Evolutionary conservation across 2,329 filamentous ascomycete genomes (phyloP).

Genomic region (Aspergillus sergii): DNA sequence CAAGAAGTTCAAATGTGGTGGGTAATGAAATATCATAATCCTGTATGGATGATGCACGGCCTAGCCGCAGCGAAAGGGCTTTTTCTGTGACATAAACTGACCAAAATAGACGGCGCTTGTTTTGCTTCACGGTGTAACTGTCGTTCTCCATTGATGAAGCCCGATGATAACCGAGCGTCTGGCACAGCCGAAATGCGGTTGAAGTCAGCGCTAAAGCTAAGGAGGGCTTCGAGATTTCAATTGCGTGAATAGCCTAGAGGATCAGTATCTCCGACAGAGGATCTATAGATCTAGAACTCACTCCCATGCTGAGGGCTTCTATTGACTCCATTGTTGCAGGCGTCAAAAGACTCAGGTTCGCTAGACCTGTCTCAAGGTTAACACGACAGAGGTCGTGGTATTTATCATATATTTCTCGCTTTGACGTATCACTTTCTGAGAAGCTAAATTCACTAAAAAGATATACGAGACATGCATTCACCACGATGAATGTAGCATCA

Average conservation of each 20-base stretch:
- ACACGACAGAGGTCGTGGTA: slow-evolving; percentile 41
- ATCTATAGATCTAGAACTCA: slow-evolving; percentile 34
- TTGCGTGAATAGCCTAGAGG: slow-evolving; percentile 59
- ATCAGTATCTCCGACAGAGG: slow-evolving; percentile 7
- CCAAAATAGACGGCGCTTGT: slow-evolving; percentile 56
- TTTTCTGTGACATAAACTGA: slow-evolving; percentile 62
- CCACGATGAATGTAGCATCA: slow-evolving; percentile 42
- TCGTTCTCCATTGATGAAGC: slow-evolving; percentile 30
- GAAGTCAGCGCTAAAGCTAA: slow-evolving; percentile 66
- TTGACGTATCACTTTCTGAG: slow-evolving; percentile 20
- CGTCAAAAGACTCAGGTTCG: slow-evolving; percentile 58
- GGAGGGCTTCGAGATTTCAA: slow-evolving; percentile 64
- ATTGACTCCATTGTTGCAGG: slow-evolving; percentile 59
- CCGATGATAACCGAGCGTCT: slow-evolving; percentile 63
- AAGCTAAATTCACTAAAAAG: slow-evolving; percentile 38
- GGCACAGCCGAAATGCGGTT: slow-evolving; percentile 62
- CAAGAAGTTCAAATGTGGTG: slow-evolving; percentile 24
- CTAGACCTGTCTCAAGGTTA: slow-evolving; percentile 50
- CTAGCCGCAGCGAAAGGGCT: slow-evolving; percentile 60
- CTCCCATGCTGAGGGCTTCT: slow-evolving; percentile 61
- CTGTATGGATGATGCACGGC: slow-evolving; percentile 60
- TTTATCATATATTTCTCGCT: slow-evolving; percentile 29
- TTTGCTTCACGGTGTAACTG: slow-evolving; percentile 31
- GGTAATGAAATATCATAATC: slow-evolving; percentile 61
- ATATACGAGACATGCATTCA: slow-evolving; percentile 42